phyloP scores from a whole-genome alignment of 2,329 filamentous ascomycete genomes.

The Zymoseptoria tritici region DNA sequence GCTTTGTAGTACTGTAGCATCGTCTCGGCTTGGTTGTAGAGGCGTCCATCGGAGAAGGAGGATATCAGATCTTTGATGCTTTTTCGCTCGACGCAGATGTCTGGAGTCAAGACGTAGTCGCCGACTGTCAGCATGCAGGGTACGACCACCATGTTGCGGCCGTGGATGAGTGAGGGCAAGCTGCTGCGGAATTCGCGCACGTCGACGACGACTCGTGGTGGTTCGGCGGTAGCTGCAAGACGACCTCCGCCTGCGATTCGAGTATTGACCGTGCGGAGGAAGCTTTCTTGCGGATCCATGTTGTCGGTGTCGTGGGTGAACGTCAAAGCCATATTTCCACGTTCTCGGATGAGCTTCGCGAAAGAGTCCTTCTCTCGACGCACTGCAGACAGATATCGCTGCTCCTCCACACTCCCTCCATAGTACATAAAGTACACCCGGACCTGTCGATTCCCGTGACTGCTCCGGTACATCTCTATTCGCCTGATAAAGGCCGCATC shows the following conservation, averaged over 20 bases:
- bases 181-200: constrained; percentile 94
- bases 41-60: constrained; percentile 82
- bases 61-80: constrained; percentile 84
- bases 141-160: constrained; percentile 76
- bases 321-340: constrained; percentile 81
- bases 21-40: constrained; percentile 85
- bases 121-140: constrained; percentile 95
- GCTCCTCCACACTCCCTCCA: constrained; percentile 87
- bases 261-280: constrained; percentile 92
- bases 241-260: constrained; percentile 89
- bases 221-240: constrained; percentile 73
- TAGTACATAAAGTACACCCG: constrained; percentile 97
- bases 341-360: constrained; percentile 88
- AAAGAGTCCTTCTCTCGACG: constrained; percentile 96
- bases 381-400: constrained; percentile 80
- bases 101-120: constrained; percentile 87
- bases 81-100: constrained; percentile 91
- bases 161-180: constrained; percentile 83
- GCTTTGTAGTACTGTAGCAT: constrained; percentile 91
- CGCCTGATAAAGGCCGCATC: constrained; percentile 89
- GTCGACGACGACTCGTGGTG: constrained; percentile 87
- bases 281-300: constrained; percentile 81
- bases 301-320: constrained; percentile 63
- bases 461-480: constrained; percentile 92
- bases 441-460: constrained; percentile 80